Conservation (phyloP, 2,329 filamentous ascomycete species). For the Pseudopyricularia javanii region DNA sequence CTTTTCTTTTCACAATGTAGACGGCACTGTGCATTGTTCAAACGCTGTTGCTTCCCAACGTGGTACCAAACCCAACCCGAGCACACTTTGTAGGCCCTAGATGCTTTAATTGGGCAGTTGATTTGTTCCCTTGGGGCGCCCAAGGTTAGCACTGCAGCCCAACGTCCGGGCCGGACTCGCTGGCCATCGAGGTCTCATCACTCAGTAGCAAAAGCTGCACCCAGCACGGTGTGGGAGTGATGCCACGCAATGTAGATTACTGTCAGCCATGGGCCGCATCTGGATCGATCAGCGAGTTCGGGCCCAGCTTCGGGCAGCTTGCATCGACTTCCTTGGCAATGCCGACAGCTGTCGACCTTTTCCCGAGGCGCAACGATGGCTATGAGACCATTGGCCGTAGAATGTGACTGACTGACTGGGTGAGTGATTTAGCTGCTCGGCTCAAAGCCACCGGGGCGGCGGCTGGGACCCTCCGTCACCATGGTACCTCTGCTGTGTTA, state of each 20-base stretch:
- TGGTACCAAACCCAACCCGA: neutral
- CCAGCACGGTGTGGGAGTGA: neutral
- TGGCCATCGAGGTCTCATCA: neutral
- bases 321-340: neutral
- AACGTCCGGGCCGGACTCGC: neutral
- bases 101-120: neutral
- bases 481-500: too few relatives aligned
- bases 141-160: neutral
- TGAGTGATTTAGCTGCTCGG: too few relatives aligned
- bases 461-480: too few relatives aligned
- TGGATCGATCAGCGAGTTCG: neutral
- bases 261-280: neutral
- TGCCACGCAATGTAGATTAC: neutral
- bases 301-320: neutral
- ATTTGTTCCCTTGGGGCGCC: neutral
- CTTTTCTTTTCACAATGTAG: neutral
- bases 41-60: neutral
- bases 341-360: neutral
- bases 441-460: too few relatives aligned
- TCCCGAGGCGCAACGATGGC: too few relatives aligned
- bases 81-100: neutral
- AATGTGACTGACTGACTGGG: too few relatives aligned
- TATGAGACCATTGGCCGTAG: too few relatives aligned
- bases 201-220: neutral
- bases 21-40: too few relatives aligned